phyloP scores from a whole-genome alignment of 106 monocot species.

The Alisma plantagoaquatica region DNA sequence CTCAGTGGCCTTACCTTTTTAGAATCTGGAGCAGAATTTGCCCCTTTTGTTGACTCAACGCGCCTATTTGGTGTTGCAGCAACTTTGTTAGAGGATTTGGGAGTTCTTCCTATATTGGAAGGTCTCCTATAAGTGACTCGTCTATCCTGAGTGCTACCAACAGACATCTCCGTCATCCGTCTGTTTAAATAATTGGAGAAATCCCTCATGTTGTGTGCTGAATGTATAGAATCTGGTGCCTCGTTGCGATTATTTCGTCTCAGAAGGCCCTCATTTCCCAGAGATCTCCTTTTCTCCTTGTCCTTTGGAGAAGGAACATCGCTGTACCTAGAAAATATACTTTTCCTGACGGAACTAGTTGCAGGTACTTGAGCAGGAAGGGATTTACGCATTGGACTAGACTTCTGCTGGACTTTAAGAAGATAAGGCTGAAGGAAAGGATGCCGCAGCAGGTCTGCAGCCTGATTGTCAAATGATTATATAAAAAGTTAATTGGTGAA shows the following conservation, averaged over 20 bases:
- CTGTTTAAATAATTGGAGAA: slow-evolving; percentile 26
- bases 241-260: slow-evolving; percentile 22
- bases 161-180: slow-evolving; percentile 36
- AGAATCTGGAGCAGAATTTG: neutral
- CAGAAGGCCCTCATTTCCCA: slow-evolving; percentile 36
- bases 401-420: slow-evolving; percentile 62
- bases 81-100: slow-evolving; percentile 39
- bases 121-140: slow-evolving; percentile 6
- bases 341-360: slow-evolving; percentile 31
- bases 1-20: slow-evolving; percentile 20
- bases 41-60: slow-evolving; percentile 25
- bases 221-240: slow-evolving; percentile 31
- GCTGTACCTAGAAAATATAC: slow-evolving; percentile 37
- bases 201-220: slow-evolving; percentile 41
- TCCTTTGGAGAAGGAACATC: slow-evolving; percentile 27
- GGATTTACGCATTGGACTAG: slow-evolving; percentile 42
- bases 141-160: slow-evolving; percentile 40
- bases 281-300: slow-evolving; percentile 41
- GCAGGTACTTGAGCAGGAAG: slow-evolving; percentile 23
- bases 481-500: neutral
- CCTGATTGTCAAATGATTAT: slow-evolving; percentile 33
- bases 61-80: slow-evolving; percentile 42
- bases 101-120: slow-evolving; percentile 13
- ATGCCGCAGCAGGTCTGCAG: slow-evolving; percentile 79
- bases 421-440: slow-evolving; percentile 92